phyloP scores from a whole-genome alignment of 2,329 filamentous ascomycete species.

The Penicillium thymicola region DNA sequence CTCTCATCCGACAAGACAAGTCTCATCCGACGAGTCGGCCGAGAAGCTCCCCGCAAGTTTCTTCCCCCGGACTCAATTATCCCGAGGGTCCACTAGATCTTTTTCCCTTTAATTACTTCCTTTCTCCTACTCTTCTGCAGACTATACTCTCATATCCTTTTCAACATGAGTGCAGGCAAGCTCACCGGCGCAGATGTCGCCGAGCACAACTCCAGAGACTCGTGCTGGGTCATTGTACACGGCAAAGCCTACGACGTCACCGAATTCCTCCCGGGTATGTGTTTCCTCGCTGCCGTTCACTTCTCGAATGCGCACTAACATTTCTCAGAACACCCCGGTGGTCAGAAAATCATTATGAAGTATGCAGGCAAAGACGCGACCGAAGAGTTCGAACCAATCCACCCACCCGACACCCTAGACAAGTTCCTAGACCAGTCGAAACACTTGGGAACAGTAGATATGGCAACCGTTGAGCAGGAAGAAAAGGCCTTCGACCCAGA shows the following conservation, averaged over 20 bases:
- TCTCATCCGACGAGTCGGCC: constrained; percentile 19
- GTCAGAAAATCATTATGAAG: constrained; percentile 89
- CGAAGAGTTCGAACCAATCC: constrained; percentile 85
- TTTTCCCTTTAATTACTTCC: constrained; percentile 5
- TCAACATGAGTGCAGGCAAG: constrained; percentile 29
- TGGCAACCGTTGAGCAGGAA: constrained; percentile 69
- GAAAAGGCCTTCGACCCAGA: constrained; percentile 66
- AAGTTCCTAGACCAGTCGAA: constrained; percentile 79
- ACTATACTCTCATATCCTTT: not conserved
- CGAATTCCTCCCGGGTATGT: constrained; percentile 71
- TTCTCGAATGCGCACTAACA: not conserved
- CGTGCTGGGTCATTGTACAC: constrained; percentile 90
- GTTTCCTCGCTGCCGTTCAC: not conserved
- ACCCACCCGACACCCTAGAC: constrained; percentile 80
- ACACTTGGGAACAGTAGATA: constrained; percentile 85
- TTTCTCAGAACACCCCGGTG: constrained; percentile 74
- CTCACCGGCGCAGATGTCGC: constrained; percentile 59
- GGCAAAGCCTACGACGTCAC: constrained; percentile 88
- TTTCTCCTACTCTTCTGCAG: constrained; percentile 1
- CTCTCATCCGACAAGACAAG: not conserved
- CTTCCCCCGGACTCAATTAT: constrained; percentile 24
- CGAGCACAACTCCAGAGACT: constrained; percentile 75
- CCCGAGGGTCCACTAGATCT: constrained; percentile 19
- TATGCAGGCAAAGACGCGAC: constrained; percentile 95
- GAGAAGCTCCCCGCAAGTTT: constrained; percentile 25